Evolutionary conservation across 2,329 filamentous ascomycete species (phyloP).

Genomic region (Phyllosticta citrichinensis): DNA sequence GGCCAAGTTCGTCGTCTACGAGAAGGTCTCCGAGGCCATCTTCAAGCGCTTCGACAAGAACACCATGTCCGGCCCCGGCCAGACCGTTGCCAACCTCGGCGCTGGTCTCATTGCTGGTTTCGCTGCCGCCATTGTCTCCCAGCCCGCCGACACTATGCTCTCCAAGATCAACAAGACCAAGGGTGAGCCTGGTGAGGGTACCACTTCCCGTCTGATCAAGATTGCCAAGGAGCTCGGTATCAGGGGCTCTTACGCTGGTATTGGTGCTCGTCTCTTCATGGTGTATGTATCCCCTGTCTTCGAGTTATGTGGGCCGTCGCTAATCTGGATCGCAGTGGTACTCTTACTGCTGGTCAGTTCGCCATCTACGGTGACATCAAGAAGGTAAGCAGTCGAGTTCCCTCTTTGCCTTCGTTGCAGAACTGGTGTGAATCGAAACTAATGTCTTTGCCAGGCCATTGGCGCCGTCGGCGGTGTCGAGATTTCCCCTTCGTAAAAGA

Average conservation of each 20-base stretch:
- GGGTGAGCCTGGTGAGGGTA: conserved; percentile 77
- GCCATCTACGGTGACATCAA: conserved; percentile 78
- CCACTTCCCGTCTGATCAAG: conserved; percentile 71
- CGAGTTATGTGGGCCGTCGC: conserved; percentile 1
- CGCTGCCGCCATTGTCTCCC: conserved; percentile 76
- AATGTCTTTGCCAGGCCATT: conserved; percentile 31
- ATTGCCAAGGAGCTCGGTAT: conserved; percentile 79
- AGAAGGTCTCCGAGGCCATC: conserved; percentile 71
- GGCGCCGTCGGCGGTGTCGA: conserved; percentile 10
- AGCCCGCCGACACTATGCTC: conserved; percentile 89
- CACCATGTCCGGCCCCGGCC: conserved; percentile 53
- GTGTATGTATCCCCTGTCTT: conserved; percentile 13
- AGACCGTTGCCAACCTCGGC: conserved; percentile 74
- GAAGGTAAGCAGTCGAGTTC: conserved; percentile 27
- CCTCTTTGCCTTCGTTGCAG: no score
- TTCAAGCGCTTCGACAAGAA: conserved; percentile 63
- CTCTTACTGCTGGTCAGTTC: conserved; percentile 56
- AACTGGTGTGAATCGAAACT: no score
- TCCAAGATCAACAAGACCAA: conserved; percentile 95
- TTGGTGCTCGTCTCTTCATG: conserved; percentile 70
- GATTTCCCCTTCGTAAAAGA: conserved; percentile 1
- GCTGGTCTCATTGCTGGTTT: conserved; percentile 81
- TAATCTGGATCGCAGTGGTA: conserved; percentile 41
- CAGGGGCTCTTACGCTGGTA: conserved; percentile 67
- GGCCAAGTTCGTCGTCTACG: conserved; percentile 90